Evolutionary conservation across 352 stramenopile species (phyloP).

Genomic region (Globisporangium cylindrosporum): DNA sequence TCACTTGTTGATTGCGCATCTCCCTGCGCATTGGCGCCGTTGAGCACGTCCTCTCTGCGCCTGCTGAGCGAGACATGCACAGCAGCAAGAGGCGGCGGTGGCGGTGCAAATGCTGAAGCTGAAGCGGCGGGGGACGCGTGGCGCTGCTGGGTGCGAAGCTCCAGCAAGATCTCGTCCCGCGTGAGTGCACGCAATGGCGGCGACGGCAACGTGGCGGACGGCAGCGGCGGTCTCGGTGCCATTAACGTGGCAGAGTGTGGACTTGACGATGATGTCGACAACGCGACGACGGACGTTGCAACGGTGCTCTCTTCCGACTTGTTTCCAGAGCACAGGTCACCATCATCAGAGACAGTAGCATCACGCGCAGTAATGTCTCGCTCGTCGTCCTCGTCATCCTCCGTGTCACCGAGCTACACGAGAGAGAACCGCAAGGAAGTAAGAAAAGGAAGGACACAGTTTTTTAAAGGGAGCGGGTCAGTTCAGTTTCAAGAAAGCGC

Average conservation of each 20-base stretch:
- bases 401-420: conserved; percentile 16
- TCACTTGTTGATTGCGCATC: neutral
- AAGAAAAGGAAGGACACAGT: neutral
- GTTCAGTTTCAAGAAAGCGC: neutral
- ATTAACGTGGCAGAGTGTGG: neutral
- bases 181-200: conserved; percentile 40
- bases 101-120: neutral
- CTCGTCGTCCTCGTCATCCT: conserved; percentile 5
- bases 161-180: conserved; percentile 50
- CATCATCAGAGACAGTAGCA: neutral
- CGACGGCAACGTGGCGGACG: neutral
- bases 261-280: neutral
- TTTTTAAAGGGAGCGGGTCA: neutral
- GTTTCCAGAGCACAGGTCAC: neutral
- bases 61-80: neutral
- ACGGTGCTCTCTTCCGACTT: neutral
- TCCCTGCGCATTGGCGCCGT: neutral
- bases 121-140: neutral
- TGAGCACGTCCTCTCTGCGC: neutral
- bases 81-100: neutral
- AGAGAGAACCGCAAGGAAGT: neutral
- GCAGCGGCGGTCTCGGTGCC: neutral
- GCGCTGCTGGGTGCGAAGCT: conserved; percentile 21
- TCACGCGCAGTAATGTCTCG: neutral
- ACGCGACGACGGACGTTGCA: neutral